These are phyloP conservation scores for Lentinula guzmanii DNA, from an alignment of 768 basidiomycete genomes.

Conservation along the genomic window DNA sequence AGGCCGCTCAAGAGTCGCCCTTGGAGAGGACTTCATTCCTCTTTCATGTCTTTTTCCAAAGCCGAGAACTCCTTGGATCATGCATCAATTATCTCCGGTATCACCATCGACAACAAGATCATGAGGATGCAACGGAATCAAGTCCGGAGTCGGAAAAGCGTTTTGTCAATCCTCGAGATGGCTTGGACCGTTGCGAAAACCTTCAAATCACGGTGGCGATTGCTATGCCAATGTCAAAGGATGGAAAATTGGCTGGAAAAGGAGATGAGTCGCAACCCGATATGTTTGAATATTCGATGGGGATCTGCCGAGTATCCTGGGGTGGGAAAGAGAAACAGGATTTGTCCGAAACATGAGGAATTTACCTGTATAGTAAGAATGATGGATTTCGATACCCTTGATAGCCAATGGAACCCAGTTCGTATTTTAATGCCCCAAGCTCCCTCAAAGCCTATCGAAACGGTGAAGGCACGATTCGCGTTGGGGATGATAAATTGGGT, in stretches of 20 bases:
- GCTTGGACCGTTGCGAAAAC: background rate
- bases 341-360: background rate
- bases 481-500: background rate
- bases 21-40: background rate
- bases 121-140: background rate
- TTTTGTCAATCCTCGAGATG: background rate
- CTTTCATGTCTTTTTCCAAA: background rate
- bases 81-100: background rate
- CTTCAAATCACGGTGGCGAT: conserved; percentile 35
- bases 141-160: background rate
- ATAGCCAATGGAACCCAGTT: background rate
- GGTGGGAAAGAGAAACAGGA: background rate
- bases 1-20: background rate
- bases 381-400: background rate
- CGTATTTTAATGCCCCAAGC: background rate
- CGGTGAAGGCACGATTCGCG: background rate
- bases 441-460: background rate
- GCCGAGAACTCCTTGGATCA: background rate
- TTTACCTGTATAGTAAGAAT: background rate
- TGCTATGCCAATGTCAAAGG: conserved; percentile 28
- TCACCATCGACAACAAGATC: background rate
- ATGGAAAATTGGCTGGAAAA: background rate
- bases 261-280: background rate
- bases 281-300: background rate
- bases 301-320: background rate